A percentile compares a stretch with the other conserved stretches of the same genome.
phyloP scores from a whole-genome alignment of 805 yeast genomes.

The Cyberlindnera amylophila region DNA sequence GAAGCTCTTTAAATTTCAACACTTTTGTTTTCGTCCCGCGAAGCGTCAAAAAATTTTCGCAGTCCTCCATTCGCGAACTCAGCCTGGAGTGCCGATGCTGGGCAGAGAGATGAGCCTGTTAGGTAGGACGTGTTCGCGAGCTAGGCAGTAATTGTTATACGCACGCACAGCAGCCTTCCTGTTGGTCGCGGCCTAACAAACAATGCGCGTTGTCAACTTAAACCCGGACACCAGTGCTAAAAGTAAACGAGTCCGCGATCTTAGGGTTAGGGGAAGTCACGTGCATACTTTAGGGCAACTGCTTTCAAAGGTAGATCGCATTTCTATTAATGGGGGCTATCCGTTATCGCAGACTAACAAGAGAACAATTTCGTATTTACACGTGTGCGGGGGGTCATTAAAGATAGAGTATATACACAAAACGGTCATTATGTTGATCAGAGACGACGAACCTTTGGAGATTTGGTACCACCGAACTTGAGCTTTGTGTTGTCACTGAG shows the following conservation, averaged over 20 bases:
- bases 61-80: constrained; percentile 9
- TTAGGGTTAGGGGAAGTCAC: constrained; percentile 8
- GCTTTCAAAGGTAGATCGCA: not conserved
- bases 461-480: constrained; percentile 89
- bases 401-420: constrained; percentile 8
- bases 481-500: constrained; percentile 76
- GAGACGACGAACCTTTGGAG: constrained; percentile 78
- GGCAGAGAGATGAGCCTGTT: not conserved
- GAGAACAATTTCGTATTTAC: constrained; percentile 3
- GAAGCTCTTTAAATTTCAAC: constrained; percentile 16
- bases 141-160: constrained; percentile 6
- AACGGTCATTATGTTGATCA: constrained; percentile 24
- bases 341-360: no score
- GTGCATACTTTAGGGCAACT: constrained; percentile 10
- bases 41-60: constrained; percentile 16
- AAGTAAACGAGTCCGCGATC: not conserved
- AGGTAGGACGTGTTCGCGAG: constrained; percentile 5
- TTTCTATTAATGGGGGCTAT: no score
- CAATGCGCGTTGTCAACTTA: not conserved
- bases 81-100: not conserved
- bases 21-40: constrained; percentile 15
- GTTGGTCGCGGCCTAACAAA: not conserved
- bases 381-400: constrained; percentile 9
- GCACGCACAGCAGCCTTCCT: constrained; percentile 11
- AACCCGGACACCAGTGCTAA: constrained; percentile 14